Base-by-base conservation (phyloP, 2,329 filamentous ascomycete species). In the Zopfia rhizophila region DNA sequence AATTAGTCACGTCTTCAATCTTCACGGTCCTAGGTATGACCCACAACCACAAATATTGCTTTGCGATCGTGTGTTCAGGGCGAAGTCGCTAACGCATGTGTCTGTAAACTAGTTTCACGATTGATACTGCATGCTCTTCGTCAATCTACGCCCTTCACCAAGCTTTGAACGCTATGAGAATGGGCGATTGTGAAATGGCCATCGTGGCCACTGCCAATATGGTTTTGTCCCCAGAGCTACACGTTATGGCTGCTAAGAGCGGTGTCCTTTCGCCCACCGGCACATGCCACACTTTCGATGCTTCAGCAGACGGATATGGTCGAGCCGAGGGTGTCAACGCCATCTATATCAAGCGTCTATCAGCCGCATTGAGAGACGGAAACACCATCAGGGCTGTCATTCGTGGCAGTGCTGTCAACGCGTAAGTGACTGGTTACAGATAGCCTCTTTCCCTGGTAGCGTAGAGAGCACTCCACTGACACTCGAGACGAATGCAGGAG, bases 301-400 rank as follows among this genome's bases (percentile, higher is more conserved):
- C 37, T 5, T 30, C 48, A 3, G 51, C 51, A 14, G 32, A 55
- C 35, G 48, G 48, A n/a, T 52, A 55, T 35, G 51, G 8, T 5
- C 14, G 48, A 7, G 48, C 38, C 5, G 51, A 55, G 23, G 51
- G 33, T 6, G 31, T 49, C 16, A 22, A 16, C 13, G 44, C 38
- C 1, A 4, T 56, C 5, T 51, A 51, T 39, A 25, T 30, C 12
- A 74, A 73, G 36, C 44, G 36, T 5, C 36, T 74, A 6, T 14
- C 29, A 8, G 48, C 56, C 13, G 71, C 72, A 0, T 31, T 73
- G 11, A 43, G 58, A 37, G 70, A 72, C 33, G 61, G 64, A 4
- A 59, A 73, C 50, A 55, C 54, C 11, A 60, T 63, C 30, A 27
- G 58, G 2, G 54, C 50, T 4, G 18, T 63, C 3, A 52, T 63